A percentile compares a stretch with the other conserved stretches of the same genome.
Evolutionary conservation across 352 stramenopile species (phyloP).

Genomic region (Pythium phragmitis): DNA sequence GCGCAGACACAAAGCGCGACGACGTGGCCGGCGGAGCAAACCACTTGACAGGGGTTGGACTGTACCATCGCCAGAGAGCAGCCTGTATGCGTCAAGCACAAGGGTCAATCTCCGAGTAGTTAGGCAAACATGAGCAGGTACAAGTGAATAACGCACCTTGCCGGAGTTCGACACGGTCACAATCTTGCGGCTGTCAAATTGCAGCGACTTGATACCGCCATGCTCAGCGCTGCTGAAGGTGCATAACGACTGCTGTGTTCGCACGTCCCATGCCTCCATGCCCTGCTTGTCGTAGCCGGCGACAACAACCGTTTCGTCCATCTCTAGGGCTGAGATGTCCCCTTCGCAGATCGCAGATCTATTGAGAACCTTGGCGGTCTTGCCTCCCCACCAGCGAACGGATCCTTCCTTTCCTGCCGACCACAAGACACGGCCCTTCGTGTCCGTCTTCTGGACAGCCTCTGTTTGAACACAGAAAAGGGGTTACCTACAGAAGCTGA

Average conservation of each 20-base stretch:
- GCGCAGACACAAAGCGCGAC: constrained; percentile 58
- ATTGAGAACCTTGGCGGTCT: constrained; percentile 82
- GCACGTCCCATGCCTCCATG: constrained; percentile 88
- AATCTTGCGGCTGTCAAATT: constrained; percentile 88
- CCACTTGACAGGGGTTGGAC: constrained; percentile 71
- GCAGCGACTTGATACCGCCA: constrained; percentile 67
- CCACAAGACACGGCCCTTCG: constrained; percentile 84
- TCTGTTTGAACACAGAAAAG: constrained; percentile 37
- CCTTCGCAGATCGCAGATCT: constrained; percentile 83
- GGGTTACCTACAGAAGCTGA: neutral
- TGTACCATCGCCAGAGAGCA: constrained; percentile 84
- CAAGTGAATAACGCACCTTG: constrained; percentile 42
- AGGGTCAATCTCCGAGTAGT: neutral
- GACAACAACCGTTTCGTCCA: constrained; percentile 88
- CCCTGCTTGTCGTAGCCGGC: constrained; percentile 78
- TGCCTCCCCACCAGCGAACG: constrained; percentile 87
- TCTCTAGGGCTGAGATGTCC: constrained; percentile 76
- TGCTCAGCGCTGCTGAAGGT: constrained; percentile 78
- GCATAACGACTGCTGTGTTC: constrained; percentile 83
- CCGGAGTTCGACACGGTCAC: constrained; percentile 72
- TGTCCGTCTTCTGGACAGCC: constrained; percentile 78
- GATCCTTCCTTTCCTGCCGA: constrained; percentile 79
- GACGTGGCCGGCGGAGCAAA: constrained; percentile 58
- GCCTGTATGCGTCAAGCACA: constrained; percentile 34
- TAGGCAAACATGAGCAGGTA: neutral